Conservation (phyloP, 208 protist genomes). For the Trypanosomatidae sp. region DNA sequence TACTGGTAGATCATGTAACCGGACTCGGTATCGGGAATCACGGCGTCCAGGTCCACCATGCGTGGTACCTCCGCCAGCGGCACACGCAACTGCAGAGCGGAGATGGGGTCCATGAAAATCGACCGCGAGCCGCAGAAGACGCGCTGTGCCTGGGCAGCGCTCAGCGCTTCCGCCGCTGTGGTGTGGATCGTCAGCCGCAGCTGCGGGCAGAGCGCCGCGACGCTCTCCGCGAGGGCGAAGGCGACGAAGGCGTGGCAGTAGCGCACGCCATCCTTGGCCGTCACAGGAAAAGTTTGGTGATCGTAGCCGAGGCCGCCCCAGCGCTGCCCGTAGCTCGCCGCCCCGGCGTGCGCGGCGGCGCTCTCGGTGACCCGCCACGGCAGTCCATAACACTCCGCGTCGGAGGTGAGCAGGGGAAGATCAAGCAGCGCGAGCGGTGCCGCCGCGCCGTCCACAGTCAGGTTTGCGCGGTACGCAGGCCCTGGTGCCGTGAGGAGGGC, state of each 20-base stretch:
- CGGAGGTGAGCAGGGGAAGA: constrained; percentile 6
- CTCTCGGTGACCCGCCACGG: constrained; percentile 16
- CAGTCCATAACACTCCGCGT: constrained; percentile 8
- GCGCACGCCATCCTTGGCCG: not conserved
- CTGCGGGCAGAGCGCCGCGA: not conserved
- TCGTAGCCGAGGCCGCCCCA: constrained; percentile 24
- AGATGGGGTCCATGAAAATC: constrained; percentile 46
- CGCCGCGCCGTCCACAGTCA: not conserved
- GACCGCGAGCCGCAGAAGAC: constrained; percentile 47
- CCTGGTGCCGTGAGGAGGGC: not conserved
- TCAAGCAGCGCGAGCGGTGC: constrained; percentile 1
- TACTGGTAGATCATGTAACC: constrained; percentile 39
- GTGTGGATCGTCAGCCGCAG: constrained; percentile 3
- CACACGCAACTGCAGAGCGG: constrained; percentile 33
- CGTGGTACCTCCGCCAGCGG: constrained; percentile 29
- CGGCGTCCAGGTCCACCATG: constrained; percentile 28
- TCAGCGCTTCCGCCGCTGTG: too few species aligned
- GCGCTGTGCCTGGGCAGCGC: not conserved
- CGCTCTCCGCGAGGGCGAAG: constrained; percentile 4
- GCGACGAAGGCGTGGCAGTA: constrained; percentile 27
- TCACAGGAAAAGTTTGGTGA: constrained; percentile 9
- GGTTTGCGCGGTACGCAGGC: not conserved
- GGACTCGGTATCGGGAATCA: constrained; percentile 11
- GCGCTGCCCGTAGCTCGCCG: constrained; percentile 12
- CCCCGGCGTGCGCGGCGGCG: not conserved